Conservation (phyloP, 2,329 filamentous ascomycete genomes). For the Pseudogymnoascus sp. region DNA sequence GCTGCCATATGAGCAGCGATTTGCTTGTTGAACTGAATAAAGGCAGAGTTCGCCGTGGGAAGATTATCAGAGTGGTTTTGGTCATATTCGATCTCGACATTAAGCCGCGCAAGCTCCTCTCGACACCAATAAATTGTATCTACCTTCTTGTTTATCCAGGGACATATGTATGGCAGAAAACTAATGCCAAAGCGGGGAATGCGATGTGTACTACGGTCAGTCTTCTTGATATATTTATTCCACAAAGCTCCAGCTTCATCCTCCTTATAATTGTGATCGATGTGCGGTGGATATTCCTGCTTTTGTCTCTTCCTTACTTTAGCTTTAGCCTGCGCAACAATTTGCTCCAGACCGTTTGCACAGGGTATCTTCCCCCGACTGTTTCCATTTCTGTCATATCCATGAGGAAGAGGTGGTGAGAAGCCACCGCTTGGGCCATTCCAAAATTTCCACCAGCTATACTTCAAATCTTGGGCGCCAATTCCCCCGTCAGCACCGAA, state of each 20-base stretch:
- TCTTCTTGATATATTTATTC: slow-evolving; percentile 74
- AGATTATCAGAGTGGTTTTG: slow-evolving; percentile 80
- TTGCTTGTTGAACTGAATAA: slow-evolving; percentile 97
- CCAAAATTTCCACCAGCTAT: slow-evolving; percentile 10
- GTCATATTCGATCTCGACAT: slow-evolving; percentile 84
- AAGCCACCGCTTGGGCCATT: neutral
- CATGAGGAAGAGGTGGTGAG: slow-evolving; percentile 3
- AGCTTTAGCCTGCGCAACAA: neutral
- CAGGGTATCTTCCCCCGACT: neutral
- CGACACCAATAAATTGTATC: slow-evolving; percentile 93
- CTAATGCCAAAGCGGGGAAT: slow-evolving; percentile 53
- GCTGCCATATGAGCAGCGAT: slow-evolving; percentile 97
- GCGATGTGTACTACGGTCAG: slow-evolving; percentile 78
- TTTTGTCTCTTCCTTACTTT: neutral
- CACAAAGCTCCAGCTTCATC: slow-evolving; percentile 63
- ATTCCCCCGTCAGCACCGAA: neutral
- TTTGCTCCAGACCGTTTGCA: neutral
- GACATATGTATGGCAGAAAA: slow-evolving; percentile 31
- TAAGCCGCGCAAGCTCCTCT: slow-evolving; percentile 78
- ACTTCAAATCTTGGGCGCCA: neutral
- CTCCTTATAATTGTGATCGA: slow-evolving; percentile 53
- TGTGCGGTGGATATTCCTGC: slow-evolving; percentile 53
- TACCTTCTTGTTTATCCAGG: slow-evolving; percentile 77
- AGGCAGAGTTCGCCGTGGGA: slow-evolving; percentile 90
- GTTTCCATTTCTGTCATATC: neutral